phyloP scores from a whole-genome alignment of 1,139 yeast species.

The Saccharomycopsis hybrid region DNA sequence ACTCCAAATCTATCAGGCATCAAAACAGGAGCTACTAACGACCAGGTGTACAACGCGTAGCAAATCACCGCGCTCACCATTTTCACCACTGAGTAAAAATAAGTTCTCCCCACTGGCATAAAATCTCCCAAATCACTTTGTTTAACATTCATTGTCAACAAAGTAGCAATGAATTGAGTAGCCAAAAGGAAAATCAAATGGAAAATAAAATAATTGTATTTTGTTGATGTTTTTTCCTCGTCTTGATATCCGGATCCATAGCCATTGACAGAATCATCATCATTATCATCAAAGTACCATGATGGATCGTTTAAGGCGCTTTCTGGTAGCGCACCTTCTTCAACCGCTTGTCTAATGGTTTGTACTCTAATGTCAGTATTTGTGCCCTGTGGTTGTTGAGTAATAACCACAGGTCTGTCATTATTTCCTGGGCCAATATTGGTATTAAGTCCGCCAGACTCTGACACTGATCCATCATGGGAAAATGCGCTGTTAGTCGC shows the following conservation, averaged over 20 bases:
- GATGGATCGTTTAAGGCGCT: conserved; percentile 73
- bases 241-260: conserved; percentile 28
- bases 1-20: conserved; percentile 78
- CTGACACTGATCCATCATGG: conserved; percentile 26
- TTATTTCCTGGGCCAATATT: not conserved
- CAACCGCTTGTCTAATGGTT: conserved; percentile 89
- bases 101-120: conserved; percentile 95
- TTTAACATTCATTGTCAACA: conserved; percentile 85
- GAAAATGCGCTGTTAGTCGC: conserved; percentile 73
- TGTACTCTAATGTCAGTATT: conserved; percentile 70
- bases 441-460: conserved; percentile 7
- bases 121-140: conserved; percentile 83
- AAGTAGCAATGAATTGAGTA: conserved; percentile 93
- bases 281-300: conserved; percentile 43
- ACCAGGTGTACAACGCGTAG: conserved; percentile 81
- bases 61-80: conserved; percentile 91
- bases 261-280: conserved; percentile 23
- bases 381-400: conserved; percentile 49
- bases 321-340: conserved; percentile 90
- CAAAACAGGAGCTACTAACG: conserved; percentile 79
- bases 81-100: conserved; percentile 92
- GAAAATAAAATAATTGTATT: conserved; percentile 82
- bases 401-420: conserved; percentile 21
- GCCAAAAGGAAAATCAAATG: conserved; percentile 91
- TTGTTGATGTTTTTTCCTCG: conserved; percentile 63